These are phyloP conservation scores for Tuber magnatum DNA, from an alignment of 495 filamentous ascomycete genomes.

Conservation along the genomic window DNA sequence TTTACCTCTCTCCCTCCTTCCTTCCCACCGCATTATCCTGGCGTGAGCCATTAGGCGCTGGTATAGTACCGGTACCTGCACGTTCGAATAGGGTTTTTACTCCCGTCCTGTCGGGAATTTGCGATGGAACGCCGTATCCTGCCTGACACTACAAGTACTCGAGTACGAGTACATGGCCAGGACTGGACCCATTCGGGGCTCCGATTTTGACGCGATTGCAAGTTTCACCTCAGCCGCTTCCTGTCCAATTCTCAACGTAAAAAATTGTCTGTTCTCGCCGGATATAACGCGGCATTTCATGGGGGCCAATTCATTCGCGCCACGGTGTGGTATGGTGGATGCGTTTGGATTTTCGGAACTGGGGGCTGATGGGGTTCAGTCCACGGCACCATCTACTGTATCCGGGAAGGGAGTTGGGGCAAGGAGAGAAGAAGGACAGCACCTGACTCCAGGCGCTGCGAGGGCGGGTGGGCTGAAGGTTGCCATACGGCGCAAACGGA, in stretches of 20 bases:
- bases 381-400: not conserved
- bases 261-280: not conserved
- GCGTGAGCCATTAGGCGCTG: no score
- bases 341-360: not conserved
- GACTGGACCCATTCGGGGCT: no score
- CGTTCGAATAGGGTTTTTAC: no score
- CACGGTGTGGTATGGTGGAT: not conserved
- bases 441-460: not conserved
- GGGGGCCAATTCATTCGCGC: not conserved
- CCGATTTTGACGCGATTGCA: no score
- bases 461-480: not conserved
- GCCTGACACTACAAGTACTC: no score
- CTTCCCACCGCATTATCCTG: no score
- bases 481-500: not conserved
- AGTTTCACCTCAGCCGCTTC: no score
- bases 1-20: not conserved
- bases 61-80: no score
- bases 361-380: not conserved
- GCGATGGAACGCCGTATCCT: no score
- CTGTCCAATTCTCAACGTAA: not conserved
- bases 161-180: no score
- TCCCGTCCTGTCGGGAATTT: no score
- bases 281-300: no score
- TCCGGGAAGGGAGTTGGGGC: not conserved
- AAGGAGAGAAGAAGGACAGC: not conserved